Percentiles rank a stretch among this genome's conserved stretches.
Conservation (phyloP, 2,329 filamentous ascomycete genomes). For the Hymenoscyphus scutula region DNA sequence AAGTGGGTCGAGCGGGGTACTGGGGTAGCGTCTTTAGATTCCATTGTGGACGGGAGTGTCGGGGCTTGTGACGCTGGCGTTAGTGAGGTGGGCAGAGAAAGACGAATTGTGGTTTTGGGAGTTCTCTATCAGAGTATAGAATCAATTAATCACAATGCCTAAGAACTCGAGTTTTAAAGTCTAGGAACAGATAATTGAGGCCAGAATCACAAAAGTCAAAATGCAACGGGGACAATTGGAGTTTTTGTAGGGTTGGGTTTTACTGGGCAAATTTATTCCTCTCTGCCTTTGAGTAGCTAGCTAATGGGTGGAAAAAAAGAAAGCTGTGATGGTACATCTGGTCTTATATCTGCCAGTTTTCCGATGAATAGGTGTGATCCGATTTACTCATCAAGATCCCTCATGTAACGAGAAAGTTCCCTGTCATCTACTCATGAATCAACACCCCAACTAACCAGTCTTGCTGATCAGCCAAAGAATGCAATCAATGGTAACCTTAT, state of each 20-base stretch:
- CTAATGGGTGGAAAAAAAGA: no score
- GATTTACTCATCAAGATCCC: conserved; percentile 22
- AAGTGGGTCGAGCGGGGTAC: conserved; percentile 1
- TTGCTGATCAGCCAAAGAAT: conserved; percentile 6
- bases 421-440: conserved; percentile 27
- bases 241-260: conserved; percentile 4
- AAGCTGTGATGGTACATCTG: conserved; percentile 29
- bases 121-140: no score
- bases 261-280: conserved; percentile 36
- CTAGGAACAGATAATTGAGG: no score
- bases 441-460: conserved; percentile 25
- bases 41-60: no score
- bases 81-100: no score
- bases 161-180: neutral
- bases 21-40: no score
- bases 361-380: no score
- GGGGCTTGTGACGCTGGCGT: no score
- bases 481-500: conserved; percentile 21
- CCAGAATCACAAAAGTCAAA: neutral
- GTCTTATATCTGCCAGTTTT: conserved; percentile 28
- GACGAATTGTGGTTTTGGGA: no score
- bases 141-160: no score
- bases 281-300: conserved; percentile 37
- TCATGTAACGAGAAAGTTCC: conserved; percentile 26
- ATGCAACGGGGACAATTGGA: neutral